phyloP scores from a whole-genome alignment of 2,329 filamentous ascomycete genomes.

The Drechslerella dactyloides region DNA sequence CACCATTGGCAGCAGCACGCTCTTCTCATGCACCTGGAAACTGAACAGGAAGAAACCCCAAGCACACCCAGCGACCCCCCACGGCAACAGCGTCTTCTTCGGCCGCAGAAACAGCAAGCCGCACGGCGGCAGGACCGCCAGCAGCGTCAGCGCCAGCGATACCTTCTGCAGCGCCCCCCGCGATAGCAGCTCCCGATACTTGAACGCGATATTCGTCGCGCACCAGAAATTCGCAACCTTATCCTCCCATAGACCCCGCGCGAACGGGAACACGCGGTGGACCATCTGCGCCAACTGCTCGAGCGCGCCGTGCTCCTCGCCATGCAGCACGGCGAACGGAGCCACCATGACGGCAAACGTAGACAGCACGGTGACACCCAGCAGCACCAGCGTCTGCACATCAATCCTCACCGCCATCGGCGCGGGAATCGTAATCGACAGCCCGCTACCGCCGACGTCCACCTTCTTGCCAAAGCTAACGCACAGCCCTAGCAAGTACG shows the following conservation, averaged over 20 bases:
- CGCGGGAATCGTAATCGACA: neutral
- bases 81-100: slow-evolving; percentile 75
- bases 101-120: slow-evolving; percentile 79
- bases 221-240: slow-evolving; percentile 99
- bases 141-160: slow-evolving; percentile 75
- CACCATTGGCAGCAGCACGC: slow-evolving; percentile 85
- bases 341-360: slow-evolving; percentile 70
- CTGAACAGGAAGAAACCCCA: slow-evolving; percentile 99
- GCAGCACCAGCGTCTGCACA: slow-evolving; percentile 71
- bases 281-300: slow-evolving; percentile 83
- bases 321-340: slow-evolving; percentile 66
- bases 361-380: slow-evolving; percentile 73
- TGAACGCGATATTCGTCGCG: slow-evolving; percentile 84
- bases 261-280: slow-evolving; percentile 93
- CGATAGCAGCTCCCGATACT: slow-evolving; percentile 75
- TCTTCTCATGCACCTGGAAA: slow-evolving; percentile 99
- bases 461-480: slow-evolving; percentile 80
- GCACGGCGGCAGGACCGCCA: slow-evolving; percentile 79
- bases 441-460: slow-evolving; percentile 56
- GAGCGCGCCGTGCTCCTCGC: slow-evolving; percentile 73
- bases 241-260: slow-evolving; percentile 95
- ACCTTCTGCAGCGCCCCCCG: slow-evolving; percentile 69
- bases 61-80: slow-evolving; percentile 79
- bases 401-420: slow-evolving; percentile 61
- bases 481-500: slow-evolving; percentile 86